These are phyloP conservation scores for Bjerkandera adusta DNA, from an alignment of 1,284 basidiomycete genomes.

Conservation along the genomic window DNA sequence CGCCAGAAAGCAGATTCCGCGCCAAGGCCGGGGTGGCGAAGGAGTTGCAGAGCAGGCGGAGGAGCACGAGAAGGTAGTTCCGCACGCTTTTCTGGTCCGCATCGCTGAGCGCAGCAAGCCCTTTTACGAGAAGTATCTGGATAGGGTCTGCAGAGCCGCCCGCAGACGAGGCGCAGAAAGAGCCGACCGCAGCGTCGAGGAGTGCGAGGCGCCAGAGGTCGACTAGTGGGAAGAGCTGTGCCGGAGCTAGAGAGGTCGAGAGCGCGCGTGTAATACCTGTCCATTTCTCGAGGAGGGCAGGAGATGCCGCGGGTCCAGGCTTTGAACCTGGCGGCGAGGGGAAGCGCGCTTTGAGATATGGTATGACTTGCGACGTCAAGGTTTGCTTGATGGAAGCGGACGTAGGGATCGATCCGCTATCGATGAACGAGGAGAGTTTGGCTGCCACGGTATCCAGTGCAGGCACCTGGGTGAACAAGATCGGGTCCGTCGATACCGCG, in stretches of 20 bases:
- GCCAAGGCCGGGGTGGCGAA: constrained; percentile 58
- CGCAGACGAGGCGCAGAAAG: constrained; percentile 42
- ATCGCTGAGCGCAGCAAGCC: constrained; percentile 29
- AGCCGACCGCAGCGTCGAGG: constrained; percentile 57
- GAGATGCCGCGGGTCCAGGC: constrained; percentile 23
- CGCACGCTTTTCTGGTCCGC: constrained; percentile 31
- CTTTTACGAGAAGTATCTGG: constrained; percentile 43
- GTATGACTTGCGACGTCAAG: constrained; percentile 49
- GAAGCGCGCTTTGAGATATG: constrained; percentile 66
- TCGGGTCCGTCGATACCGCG: constrained; percentile 69
- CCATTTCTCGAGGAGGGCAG: constrained; percentile 42
- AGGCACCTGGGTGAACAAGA: constrained; percentile 73
- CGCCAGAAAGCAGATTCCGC: constrained; percentile 44
- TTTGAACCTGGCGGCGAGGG: constrained; percentile 15
- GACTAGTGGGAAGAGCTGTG: constrained; percentile 75
- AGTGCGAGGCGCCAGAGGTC: constrained; percentile 84
- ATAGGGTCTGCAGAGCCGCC: constrained; percentile 37
- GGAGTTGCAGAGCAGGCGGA: constrained; percentile 76
- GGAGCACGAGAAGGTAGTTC: constrained; percentile 64
- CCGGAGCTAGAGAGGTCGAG: constrained; percentile 44
- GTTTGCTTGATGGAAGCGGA: constrained; percentile 47
- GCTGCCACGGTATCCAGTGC: constrained; percentile 59
- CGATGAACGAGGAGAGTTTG: constrained; percentile 68
- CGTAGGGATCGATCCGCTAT: constrained; percentile 32
- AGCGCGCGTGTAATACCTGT: constrained; percentile 47